Conservation (phyloP, 2,329 filamentous ascomycete species). For the Alternaria brassicicola region DNA sequence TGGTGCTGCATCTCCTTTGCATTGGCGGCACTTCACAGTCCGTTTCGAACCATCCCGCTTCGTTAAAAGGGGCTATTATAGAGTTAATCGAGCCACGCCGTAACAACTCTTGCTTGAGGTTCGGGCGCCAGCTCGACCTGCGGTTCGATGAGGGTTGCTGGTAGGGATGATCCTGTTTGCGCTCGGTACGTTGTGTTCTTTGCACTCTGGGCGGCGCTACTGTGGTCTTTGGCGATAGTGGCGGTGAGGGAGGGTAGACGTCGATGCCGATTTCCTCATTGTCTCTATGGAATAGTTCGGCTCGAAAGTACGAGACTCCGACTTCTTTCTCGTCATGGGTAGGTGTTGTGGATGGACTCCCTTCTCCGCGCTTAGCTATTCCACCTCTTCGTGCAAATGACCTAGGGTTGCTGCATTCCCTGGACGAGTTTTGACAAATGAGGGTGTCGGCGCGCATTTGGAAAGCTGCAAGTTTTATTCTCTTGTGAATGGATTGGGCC, state of each 20-base stretch:
- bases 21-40: background rate
- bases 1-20: background rate
- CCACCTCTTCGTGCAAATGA: conserved; percentile 36
- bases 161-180: conserved; percentile 16
- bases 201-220: conserved; percentile 2
- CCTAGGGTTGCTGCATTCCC: conserved; percentile 26
- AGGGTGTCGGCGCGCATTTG: background rate
- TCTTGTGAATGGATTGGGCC: background rate
- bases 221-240: conserved; percentile 26
- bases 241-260: conserved; percentile 4
- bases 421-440: conserved; percentile 16
- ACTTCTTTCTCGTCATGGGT: conserved; percentile 9
- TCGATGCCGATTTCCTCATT: conserved; percentile 17
- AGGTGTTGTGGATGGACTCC: conserved; percentile 18
- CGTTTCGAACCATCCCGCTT: background rate
- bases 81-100: conserved; percentile 16
- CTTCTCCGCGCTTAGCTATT: conserved; percentile 32
- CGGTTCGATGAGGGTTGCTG: conserved; percentile 18
- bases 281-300: conserved; percentile 25
- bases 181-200: conserved; percentile 6
- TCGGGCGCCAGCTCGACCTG: conserved; percentile 33
- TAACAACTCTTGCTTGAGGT: conserved; percentile 30
- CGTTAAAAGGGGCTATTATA: conserved; percentile 15
- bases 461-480: background rate
- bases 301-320: conserved; percentile 26